Evolutionary conservation across 2,329 filamentous ascomycete genomes (phyloP).

Genomic region (Paracoccidioides brasiliensis): DNA sequence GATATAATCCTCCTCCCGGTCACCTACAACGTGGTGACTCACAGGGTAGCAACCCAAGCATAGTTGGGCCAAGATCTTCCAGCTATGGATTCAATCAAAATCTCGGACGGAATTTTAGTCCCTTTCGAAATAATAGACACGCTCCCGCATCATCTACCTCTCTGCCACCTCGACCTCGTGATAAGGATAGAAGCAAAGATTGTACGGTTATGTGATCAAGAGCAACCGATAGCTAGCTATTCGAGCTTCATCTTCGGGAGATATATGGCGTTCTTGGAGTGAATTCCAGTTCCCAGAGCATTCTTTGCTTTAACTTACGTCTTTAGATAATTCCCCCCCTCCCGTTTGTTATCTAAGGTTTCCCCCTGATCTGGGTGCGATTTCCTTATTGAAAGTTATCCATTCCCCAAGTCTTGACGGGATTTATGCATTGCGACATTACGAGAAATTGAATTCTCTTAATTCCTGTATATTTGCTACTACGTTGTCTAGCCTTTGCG

Average conservation of each 20-base stretch:
- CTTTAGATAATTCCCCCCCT: too few species aligned
- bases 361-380: too few species aligned
- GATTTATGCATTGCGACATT: too few species aligned
- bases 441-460: too few species aligned
- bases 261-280: neutral
- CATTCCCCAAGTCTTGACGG: too few species aligned
- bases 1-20: slow-evolving; percentile 39
- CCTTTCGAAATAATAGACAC: neutral
- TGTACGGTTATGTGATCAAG: slow-evolving; percentile 34
- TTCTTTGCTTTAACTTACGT: neutral
- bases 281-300: neutral
- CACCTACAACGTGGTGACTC: slow-evolving; percentile 22
- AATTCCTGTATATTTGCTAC: neutral
- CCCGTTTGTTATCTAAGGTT: too few species aligned
- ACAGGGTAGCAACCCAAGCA: slow-evolving; percentile 7
- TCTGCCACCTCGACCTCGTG: slow-evolving; percentile 4
- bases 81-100: slow-evolving; percentile 4
- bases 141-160: neutral
- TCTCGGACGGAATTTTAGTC: neutral
- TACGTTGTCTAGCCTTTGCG: neutral
- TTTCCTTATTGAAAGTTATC: too few species aligned
- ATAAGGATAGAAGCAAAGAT: slow-evolving; percentile 28
- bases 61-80: slow-evolving; percentile 9
- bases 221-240: neutral
- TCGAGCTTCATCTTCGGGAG: neutral